Conservation (phyloP, 352 stramenopile genomes). For the Pelagophyceae sp. region DNA sequence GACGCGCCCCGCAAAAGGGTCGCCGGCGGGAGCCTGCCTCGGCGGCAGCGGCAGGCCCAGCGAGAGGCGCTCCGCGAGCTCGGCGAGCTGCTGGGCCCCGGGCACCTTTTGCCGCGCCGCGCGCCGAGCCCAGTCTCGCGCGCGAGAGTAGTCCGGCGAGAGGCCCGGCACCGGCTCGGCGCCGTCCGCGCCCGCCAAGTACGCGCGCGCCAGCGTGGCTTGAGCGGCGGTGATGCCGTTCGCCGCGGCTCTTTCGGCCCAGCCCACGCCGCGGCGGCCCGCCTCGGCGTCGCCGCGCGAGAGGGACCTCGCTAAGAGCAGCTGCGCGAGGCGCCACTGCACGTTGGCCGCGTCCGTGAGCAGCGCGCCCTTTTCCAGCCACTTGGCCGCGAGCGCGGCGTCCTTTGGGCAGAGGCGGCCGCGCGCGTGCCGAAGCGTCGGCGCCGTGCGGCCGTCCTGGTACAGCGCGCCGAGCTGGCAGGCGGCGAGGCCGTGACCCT, state of each 20-base stretch:
- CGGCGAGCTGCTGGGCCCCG: neutral
- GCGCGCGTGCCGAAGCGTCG: neutral
- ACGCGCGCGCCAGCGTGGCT: neutral
- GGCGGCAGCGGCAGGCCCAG: neutral
- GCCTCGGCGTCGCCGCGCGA: neutral
- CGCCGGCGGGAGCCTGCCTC: neutral
- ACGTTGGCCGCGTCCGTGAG: neutral
- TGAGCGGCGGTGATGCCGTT: neutral
- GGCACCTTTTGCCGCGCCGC: neutral
- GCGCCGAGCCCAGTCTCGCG: neutral
- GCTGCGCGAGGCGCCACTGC: conserved; percentile 5
- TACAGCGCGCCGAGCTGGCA: conserved; percentile 11
- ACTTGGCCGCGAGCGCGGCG: neutral
- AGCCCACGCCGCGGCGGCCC: neutral
- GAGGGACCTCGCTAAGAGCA: neutral
- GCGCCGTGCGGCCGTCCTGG: neutral
- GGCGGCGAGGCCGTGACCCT: neutral
- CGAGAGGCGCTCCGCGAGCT: neutral
- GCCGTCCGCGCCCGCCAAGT: conserved; percentile 1
- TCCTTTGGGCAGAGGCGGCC: neutral
- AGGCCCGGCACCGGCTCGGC: conserved; percentile 14
- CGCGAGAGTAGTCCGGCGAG: neutral
- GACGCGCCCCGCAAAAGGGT: too few relatives aligned
- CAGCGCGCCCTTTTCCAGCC: neutral
- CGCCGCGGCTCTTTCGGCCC: neutral